A percentile compares a stretch with the other conserved stretches of the same genome.
These are phyloP conservation scores for Arachis hypogaea DNA, from an alignment of 306 rosid species.

Conservation along the genomic window DNA sequence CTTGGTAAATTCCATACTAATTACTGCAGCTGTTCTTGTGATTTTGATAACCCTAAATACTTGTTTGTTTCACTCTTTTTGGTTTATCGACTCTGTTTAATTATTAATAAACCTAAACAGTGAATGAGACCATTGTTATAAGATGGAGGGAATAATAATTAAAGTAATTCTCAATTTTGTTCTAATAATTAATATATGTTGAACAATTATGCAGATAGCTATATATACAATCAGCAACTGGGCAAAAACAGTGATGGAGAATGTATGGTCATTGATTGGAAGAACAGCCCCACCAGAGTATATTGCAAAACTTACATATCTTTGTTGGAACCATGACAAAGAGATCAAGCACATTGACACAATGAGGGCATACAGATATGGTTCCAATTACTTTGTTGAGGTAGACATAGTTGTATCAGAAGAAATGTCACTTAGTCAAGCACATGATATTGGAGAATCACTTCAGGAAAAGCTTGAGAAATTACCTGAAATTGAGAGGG, in stretches of 20 bases:
- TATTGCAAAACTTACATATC: conserved; percentile 81
- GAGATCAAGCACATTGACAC: conserved; percentile 76
- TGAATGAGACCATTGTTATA: too few species aligned
- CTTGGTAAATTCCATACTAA: conserved; percentile 37
- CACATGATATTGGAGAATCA: conserved; percentile 87
- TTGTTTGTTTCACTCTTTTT: too few species aligned
- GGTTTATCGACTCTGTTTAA: too few species aligned
- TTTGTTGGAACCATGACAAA: conserved; percentile 82
- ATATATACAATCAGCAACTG: conserved; percentile 80
- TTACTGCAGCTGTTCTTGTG: too few species aligned
- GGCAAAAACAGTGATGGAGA: conserved; percentile 89
- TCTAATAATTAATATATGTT: neutral
- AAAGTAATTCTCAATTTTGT: too few species aligned
- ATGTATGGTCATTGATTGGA: conserved; percentile 82
- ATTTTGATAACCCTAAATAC: too few species aligned
- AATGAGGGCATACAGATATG: conserved; percentile 82
- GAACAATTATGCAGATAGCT: conserved; percentile 65
- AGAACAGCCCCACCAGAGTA: conserved; percentile 84
- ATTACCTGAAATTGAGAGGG: conserved; percentile 83
- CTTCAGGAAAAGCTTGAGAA: conserved; percentile 86
- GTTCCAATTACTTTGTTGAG: conserved; percentile 82
- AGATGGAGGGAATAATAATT: too few species aligned
- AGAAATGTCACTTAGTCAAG: conserved; percentile 63
- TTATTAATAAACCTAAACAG: too few species aligned
- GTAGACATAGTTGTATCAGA: conserved; percentile 75